These are phyloP conservation scores for Lasiosphaeris hirsuta DNA, from an alignment of 495 filamentous ascomycete species.

Conservation along the genomic window DNA sequence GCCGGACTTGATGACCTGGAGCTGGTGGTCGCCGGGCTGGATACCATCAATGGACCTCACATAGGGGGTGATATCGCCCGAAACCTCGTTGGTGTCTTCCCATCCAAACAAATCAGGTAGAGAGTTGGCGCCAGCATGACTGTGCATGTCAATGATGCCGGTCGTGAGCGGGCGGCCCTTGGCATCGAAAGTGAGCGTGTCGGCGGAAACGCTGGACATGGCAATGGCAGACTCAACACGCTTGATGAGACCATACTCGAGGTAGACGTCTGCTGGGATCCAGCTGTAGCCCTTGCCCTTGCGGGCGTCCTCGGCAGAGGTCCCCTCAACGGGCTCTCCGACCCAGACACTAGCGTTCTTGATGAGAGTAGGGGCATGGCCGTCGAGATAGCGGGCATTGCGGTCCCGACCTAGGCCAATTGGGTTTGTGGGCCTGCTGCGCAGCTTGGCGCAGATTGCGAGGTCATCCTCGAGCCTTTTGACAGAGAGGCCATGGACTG, in stretches of 20 bases:
- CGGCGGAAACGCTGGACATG: constrained; percentile 25
- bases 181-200: constrained; percentile 47
- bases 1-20: constrained; percentile 61
- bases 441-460: constrained; percentile 35
- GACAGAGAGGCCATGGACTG: constrained; percentile 30
- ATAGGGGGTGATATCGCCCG: constrained; percentile 53
- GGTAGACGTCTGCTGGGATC: constrained; percentile 43
- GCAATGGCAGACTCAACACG: constrained; percentile 36
- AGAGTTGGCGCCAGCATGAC: constrained; percentile 49
- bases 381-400: constrained; percentile 48
- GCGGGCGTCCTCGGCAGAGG: constrained; percentile 40
- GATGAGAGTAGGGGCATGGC: constrained; percentile 46
- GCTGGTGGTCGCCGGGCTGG: constrained; percentile 48
- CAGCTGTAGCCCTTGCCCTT: constrained; percentile 45
- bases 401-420: constrained; percentile 42
- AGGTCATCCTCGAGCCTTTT: constrained; percentile 41
- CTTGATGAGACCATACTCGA: constrained; percentile 49
- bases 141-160: constrained; percentile 68
- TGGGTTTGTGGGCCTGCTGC: constrained; percentile 41
- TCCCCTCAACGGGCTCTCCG: constrained; percentile 45
- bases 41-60: constrained; percentile 57
- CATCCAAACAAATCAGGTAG: constrained; percentile 41
- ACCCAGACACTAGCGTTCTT: constrained; percentile 52
- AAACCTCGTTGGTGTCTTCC: constrained; percentile 52
- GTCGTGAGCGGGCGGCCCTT: constrained; percentile 57